Percentiles rank a stretch among this genome's conserved stretches.
These are phyloP conservation scores for Hortaea sp. DNA, from an alignment of 2,329 filamentous ascomycete genomes.

Conservation along the genomic window DNA sequence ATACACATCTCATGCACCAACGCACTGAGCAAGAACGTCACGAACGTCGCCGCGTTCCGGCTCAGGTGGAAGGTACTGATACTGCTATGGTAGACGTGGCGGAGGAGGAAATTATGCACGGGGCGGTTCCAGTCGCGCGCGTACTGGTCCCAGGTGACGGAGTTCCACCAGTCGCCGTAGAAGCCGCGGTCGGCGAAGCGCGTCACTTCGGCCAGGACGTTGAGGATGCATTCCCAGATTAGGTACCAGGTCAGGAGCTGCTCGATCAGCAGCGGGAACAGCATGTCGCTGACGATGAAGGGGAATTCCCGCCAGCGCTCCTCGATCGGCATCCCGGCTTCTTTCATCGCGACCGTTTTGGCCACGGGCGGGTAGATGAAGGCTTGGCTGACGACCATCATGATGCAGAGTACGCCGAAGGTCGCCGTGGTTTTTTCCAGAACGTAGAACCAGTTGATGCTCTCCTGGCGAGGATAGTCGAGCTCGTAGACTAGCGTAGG, in stretches of 20 bases:
- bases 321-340: conserved; percentile 50
- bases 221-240: conserved; percentile 61
- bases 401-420: conserved; percentile 63
- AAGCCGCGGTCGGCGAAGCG: conserved; percentile 69
- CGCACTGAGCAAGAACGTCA: conserved; percentile 64
- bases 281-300: conserved; percentile 62
- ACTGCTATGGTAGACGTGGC: conserved; percentile 69
- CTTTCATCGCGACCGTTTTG: conserved; percentile 56
- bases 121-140: conserved; percentile 75
- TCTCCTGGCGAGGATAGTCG: conserved; percentile 62
- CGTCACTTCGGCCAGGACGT: conserved; percentile 66
- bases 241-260: conserved; percentile 71
- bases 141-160: conserved; percentile 61
- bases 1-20: conserved; percentile 67
- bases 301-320: conserved; percentile 59
- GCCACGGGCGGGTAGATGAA: conserved; percentile 70
- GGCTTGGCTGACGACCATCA: conserved; percentile 68
- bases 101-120: conserved; percentile 65
- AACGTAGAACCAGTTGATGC: conserved; percentile 65
- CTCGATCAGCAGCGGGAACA: conserved; percentile 72
- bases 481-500: conserved; percentile 73
- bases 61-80: conserved; percentile 64
- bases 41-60: conserved; percentile 60
- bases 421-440: conserved; percentile 61
- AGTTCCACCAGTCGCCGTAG: conserved; percentile 45